Evolutionary conservation across 768 basidiomycete species (phyloP), one percentile per base, ranked within the genome.

Genomic region (Lentinula aciculospora): DNA sequence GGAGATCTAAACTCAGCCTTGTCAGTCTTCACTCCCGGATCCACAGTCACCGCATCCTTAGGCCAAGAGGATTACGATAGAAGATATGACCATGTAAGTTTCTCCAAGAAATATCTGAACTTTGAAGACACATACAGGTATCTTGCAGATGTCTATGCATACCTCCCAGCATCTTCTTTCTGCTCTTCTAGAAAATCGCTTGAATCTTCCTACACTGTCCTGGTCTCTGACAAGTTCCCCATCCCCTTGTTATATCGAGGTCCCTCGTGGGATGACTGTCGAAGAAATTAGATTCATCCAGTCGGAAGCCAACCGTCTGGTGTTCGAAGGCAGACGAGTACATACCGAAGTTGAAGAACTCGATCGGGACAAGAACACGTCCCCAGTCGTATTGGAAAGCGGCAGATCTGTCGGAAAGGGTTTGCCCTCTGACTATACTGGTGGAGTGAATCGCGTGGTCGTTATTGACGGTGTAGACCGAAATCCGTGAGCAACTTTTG

Each of bases 151-250:
- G 86, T 81, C 84, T 15, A 83, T 90, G 81, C 91, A 94, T 68
- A 92, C 90, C 1, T 86, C 87, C 0, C 92, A 93, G 65, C 92
- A 92, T 61, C 76, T 92, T 44, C 79, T 93, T 23, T 92, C 90
- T 13, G 89, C 90, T 0, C 75, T 92, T n/a, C 75, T 93, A 4
- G 89, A 92, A 64, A 75, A 77, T 23, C 73, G 71, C 3, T 74
- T 89, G 37, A 69, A 80, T 31, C 74, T 92, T 27, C 82, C 83
- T 6, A 93, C 92, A 2, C 77, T 92, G 21, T 86, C 87, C 1
- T 93, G 92, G 91, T 88, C 88, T n/a, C 74, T 92, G 57, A 85
- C 86, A 0, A 71, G 75, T 17, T 82, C 75, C 62, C 88, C 92
- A 6, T 69, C 77, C 5, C 86, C 88, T 0, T 86, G 81, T 64